Evolutionary conservation across 148 eudicot species (phyloP), one percentile per base, ranked within the genome.

Genomic region (Oxyria digyna): DNA sequence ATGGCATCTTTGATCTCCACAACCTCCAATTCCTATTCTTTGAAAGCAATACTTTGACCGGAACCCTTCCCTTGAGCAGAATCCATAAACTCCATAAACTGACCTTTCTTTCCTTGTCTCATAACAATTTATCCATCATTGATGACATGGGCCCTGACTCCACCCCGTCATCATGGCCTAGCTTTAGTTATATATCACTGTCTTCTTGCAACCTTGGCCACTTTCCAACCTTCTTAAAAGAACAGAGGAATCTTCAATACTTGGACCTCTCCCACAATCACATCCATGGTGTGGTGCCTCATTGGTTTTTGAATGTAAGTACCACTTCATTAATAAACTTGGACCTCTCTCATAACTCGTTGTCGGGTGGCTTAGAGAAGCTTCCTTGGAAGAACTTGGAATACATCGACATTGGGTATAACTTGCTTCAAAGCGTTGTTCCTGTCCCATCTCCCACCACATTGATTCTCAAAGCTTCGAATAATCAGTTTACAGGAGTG

Each of bases 401-500:
- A n/a, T n/a, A n/a, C n/a, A n/a, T n/a, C n/a, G n/a, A n/a, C n/a
- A n/a, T n/a, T n/a, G n/a, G n/a, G n/a, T n/a, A n/a, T n/a, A n/a
- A n/a, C n/a, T n/a, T n/a, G n/a, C n/a, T n/a, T n/a, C n/a, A n/a
- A n/a, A n/a, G n/a, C n/a, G n/a, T n/a, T n/a, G n/a, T n/a, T n/a
- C n/a, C n/a, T n/a, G n/a, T n/a, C n/a, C n/a, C n/a, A 84, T 1
- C 21, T 48, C 42, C 26, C 2, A 40, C 76, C 0, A 50, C 68
- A 1, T 9, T 68, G 55, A 64, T 72, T 67, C 74, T 72, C 23
- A 41, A 15, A 0, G 3, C 69, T 7, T 67, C 79, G 0, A 70
- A 78, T 35, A 81, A 81, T 33, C 71, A 54, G 33, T 72, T 79
- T 10, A 66, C 50, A 0, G 78, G 77, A 33, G 66, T 24, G 21